These are phyloP conservation scores for Saccharomycopsis crataegensis DNA, from an alignment of 1,139 yeast genomes.

Conservation along the genomic window DNA sequence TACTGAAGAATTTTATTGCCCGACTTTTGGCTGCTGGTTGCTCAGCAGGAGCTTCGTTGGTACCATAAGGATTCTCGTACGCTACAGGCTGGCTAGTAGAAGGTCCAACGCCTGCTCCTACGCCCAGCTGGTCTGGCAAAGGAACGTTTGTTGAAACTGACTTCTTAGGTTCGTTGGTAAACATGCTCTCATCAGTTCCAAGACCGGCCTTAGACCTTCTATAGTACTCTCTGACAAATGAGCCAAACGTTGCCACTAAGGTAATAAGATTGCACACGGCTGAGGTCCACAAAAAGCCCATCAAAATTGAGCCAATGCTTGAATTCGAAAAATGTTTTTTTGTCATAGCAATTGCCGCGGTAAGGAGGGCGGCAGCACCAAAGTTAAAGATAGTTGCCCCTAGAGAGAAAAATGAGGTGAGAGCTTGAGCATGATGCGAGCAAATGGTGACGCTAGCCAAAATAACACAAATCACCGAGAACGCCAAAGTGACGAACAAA, in stretches of 20 bases:
- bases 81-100: background rate
- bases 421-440: constrained; percentile 41
- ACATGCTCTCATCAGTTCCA: constrained; percentile 18
- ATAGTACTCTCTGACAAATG: constrained; percentile 37
- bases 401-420: constrained; percentile 44
- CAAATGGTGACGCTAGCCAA: constrained; percentile 35
- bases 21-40: constrained; percentile 26
- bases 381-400: constrained; percentile 48
- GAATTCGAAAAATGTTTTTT: constrained; percentile 50
- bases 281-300: constrained; percentile 67
- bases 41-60: constrained; percentile 8
- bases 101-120: background rate
- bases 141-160: constrained; percentile 4
- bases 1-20: constrained; percentile 72
- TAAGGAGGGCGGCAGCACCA: constrained; percentile 56
- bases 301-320: constrained; percentile 45
- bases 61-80: constrained; percentile 12
- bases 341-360: constrained; percentile 62
- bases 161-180: constrained; percentile 18
- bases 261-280: constrained; percentile 45
- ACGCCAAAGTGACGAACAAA: constrained; percentile 52
- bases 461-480: constrained; percentile 41
- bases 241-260: constrained; percentile 48
- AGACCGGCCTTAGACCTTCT: constrained; percentile 24
- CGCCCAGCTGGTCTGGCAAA: constrained; percentile 17